Percentiles rank a stretch among this genome's conserved stretches.
Conservation (phyloP, 225 moss, liverwort and hornwort genomes). For the Rhytidiadelphus loreus region DNA sequence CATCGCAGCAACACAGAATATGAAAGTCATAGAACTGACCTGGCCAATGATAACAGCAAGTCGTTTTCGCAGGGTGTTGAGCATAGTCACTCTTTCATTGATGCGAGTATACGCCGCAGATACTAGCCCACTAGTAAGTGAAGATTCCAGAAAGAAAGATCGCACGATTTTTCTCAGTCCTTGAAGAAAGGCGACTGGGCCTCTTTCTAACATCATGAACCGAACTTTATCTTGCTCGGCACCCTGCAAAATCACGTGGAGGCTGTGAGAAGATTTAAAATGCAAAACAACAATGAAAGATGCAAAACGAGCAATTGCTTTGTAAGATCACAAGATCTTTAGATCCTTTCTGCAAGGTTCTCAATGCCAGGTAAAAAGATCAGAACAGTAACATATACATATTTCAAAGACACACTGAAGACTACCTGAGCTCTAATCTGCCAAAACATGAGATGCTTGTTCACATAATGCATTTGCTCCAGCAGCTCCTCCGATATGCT, state of each 20-base stretch:
- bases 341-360: neutral
- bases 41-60: conserved; percentile 76
- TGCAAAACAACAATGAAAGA: neutral
- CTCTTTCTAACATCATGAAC: conserved; percentile 86
- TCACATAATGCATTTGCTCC: conserved; percentile 47
- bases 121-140: conserved; percentile 47
- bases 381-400: neutral
- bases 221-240: conserved; percentile 56
- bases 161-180: conserved; percentile 46
- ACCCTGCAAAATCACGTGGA: conserved; percentile 26
- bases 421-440: conserved; percentile 59
- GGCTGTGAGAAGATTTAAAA: neutral
- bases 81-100: conserved; percentile 72
- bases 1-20: neutral
- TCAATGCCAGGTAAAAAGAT: neutral
- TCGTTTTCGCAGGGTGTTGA: conserved; percentile 55
- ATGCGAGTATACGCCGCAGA: conserved; percentile 63
- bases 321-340: neutral
- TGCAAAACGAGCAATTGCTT: neutral
- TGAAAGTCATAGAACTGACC: conserved; percentile 30
- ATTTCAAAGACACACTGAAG: neutral
- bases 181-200: conserved; percentile 64
- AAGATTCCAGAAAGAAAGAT: conserved; percentile 55
- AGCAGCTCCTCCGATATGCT: conserved; percentile 54
- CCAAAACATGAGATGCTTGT: conserved; percentile 87